Conservation (phyloP, 176 grass and related monocot species). For the Echinochloa phyllopogon region DNA sequence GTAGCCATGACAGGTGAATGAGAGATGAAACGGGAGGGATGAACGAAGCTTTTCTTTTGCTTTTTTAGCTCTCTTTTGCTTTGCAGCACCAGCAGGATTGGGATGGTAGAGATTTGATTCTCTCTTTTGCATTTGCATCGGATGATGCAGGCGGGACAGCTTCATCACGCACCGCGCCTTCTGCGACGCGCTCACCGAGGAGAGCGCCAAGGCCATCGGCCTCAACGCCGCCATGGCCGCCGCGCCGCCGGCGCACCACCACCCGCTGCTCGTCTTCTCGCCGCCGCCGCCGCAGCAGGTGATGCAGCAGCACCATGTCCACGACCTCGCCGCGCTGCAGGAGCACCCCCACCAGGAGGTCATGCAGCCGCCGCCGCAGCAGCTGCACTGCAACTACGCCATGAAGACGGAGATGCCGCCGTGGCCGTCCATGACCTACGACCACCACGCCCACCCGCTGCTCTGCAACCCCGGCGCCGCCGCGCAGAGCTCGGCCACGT, state of each 20-base stretch:
- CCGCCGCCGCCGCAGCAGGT: slow-evolving; percentile 32
- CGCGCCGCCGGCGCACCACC: slow-evolving; percentile 36
- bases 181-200: slow-evolving; percentile 95
- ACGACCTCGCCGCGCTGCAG: slow-evolving; percentile 45
- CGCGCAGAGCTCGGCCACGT: slow-evolving; percentile 43
- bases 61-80: not conserved
- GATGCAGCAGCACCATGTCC: slow-evolving; percentile 36
- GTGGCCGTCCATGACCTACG: slow-evolving; percentile 50
- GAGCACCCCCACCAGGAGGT: slow-evolving; percentile 36
- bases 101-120: not conserved
- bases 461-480: slow-evolving; percentile 33
- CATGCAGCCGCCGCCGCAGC: slow-evolving; percentile 38
- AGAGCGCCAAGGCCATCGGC: slow-evolving; percentile 73
- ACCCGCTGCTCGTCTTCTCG: slow-evolving; percentile 60
- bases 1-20: slow-evolving; percentile 30
- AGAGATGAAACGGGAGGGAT: slow-evolving; percentile 21
- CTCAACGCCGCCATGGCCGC: slow-evolving; percentile 42
- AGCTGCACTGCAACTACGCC: slow-evolving; percentile 45
- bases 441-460: slow-evolving; percentile 27
- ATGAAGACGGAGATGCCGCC: slow-evolving; percentile 64
- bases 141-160: slow-evolving; percentile 96
- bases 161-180: slow-evolving; percentile 99
- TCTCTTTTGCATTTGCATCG: slow-evolving; percentile 5
- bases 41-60: slow-evolving; percentile 6
- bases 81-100: not conserved